Evolutionary conservation across 805 yeast genomes (phyloP), one percentile per base, ranked within the genome.

Genomic region (Zygosaccharomyces gambellarensis): DNA sequence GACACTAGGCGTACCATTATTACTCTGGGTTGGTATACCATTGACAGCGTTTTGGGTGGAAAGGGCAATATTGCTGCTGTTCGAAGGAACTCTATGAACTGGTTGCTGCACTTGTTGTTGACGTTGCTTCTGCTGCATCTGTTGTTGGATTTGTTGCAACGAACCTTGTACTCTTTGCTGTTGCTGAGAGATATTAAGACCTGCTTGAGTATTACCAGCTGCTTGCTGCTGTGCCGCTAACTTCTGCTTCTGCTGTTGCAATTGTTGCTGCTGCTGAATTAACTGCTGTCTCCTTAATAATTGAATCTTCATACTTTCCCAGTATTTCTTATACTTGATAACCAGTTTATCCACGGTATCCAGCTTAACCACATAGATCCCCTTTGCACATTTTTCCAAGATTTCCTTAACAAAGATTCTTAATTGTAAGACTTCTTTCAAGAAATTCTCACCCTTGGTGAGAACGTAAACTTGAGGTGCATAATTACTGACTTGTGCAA

Each of bases 391-490:
- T 41, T 79, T 82, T 45, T 87, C 94, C 56, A 83, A 69, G 52
- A 88, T 85, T 62, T 83, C 85, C 60, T 81, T 83, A 39, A 87
- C 81, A 83, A 88, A 83, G 52, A 81, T 77, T 67, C 88, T 83
- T 75, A 87, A 80, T 62, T 86, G 90, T 51, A 90, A 75, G 51
- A 90, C 77, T 56, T 87, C 79, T 59, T 80, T 82, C 1, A 95
- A 85, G 8, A 87, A 90, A 44, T 82, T 87, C 43, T 75, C 77
- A 64, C 85, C 86, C 58, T 83, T 81, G 1, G 95, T 85, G 52
- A 87, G 73, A 50, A 85, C 77, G 61, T 79, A 89, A 59, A 87
- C 87, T 61, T 86, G 82, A 32, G 95, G 89, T 36, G 87, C 80
- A 39, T 89, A 73, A 52, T 83, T 83, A 62, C 88, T 95, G 14